Conservation (phyloP, 768 basidiomycete genomes). For the Saitozyma sp. region DNA sequence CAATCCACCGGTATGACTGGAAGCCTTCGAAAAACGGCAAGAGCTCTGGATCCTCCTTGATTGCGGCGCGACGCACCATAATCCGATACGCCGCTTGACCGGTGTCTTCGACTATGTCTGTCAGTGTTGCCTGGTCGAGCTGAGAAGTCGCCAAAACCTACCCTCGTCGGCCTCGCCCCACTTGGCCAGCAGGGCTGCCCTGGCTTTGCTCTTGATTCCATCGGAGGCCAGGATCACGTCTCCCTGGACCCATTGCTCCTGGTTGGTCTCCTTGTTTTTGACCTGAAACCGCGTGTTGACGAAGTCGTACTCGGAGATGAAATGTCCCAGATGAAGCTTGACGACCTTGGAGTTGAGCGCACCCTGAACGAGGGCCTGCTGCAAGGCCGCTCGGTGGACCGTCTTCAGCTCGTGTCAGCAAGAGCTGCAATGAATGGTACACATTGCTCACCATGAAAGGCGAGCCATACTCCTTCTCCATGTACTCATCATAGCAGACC, state of each 20-base stretch:
- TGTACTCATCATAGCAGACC: conserved; percentile 47
- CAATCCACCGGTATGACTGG: conserved; percentile 54
- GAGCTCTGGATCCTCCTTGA: conserved; percentile 52
- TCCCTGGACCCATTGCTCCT: conserved; percentile 37
- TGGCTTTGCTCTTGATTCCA: conserved; percentile 53
- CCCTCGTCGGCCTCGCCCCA: conserved; percentile 48
- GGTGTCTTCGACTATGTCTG: conserved; percentile 47
- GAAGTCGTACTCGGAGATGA: conserved; percentile 47
- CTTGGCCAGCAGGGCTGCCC: conserved; percentile 50
- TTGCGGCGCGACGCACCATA: conserved; percentile 48
- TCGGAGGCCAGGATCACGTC: conserved; percentile 55
- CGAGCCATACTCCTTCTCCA: conserved; percentile 47
- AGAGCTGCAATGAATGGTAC: not conserved
- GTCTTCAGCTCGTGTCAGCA: too few relatives aligned
- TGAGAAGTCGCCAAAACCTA: conserved; percentile 4
- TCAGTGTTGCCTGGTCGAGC: not conserved
- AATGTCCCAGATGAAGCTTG: conserved; percentile 42
- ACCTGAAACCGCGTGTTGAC: conserved; percentile 34
- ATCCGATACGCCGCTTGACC: conserved; percentile 56
- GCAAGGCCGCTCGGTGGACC: conserved; percentile 53
- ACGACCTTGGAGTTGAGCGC: conserved; percentile 44
- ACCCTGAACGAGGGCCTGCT: conserved; percentile 48
- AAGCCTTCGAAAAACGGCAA: conserved; percentile 50
- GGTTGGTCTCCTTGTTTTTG: conserved; percentile 5
- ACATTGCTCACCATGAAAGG: conserved; percentile 34